These are phyloP conservation scores for Lathyrus sativus DNA, from an alignment of 306 rosid genomes.

Conservation along the genomic window DNA sequence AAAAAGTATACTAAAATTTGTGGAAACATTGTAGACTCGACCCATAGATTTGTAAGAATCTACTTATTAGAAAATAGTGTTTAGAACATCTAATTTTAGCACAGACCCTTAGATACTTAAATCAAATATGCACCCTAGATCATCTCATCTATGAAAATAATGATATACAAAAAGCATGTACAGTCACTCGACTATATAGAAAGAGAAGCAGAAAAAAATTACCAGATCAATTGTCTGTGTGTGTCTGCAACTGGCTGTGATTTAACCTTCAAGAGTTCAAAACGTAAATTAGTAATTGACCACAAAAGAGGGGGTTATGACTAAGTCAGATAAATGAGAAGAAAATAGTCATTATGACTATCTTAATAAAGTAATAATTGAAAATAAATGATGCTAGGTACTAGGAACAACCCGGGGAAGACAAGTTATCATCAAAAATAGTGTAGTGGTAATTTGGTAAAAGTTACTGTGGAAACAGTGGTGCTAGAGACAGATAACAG, in stretches of 20 bases:
- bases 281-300: conserved; percentile 30
- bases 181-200: conserved; percentile 4
- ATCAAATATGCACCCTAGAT: conserved; percentile 22
- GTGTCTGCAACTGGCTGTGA: conserved; percentile 79
- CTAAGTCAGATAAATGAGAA: conserved; percentile 21
- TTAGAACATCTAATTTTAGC: neutral
- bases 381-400: conserved; percentile 10
- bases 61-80: neutral
- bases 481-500: neutral
- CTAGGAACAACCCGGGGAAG: conserved; percentile 7
- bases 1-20: no score
- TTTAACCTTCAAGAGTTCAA: conserved; percentile 66
- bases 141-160: conserved; percentile 17
- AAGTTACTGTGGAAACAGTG: neutral
- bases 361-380: neutral
- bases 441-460: no score
- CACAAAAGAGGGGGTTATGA: conserved; percentile 12
- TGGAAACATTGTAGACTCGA: no score
- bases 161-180: neutral
- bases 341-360: neutral
- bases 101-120: neutral
- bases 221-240: conserved; percentile 69
- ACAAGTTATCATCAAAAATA: neutral
- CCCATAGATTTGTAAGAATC: neutral
- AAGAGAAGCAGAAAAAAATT: conserved; percentile 33